Base-by-base conservation (phyloP, 1,139 yeast genomes). In the Candida sp. region DNA sequence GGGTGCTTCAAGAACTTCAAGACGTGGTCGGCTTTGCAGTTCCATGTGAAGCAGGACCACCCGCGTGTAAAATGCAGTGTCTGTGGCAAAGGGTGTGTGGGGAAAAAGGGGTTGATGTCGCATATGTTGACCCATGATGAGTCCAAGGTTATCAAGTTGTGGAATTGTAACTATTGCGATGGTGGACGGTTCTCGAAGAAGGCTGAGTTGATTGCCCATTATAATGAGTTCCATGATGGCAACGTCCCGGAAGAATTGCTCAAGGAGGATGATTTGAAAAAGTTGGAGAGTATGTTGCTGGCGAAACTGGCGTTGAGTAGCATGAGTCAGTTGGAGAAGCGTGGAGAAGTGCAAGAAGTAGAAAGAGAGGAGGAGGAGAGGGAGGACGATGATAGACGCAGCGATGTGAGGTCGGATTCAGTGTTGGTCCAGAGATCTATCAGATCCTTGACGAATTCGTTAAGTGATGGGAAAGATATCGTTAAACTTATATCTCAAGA, bases 1-100 rank as follows among this genome's bases (percentile, higher is more conserved):
- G 85, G 84, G 1, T 88, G 96, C 63, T 76, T 78, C 54, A 66
- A 72, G 52, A 75, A 77, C 49, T 90, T 90, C 67, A 79, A 81
- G 54, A 87, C 90, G 0, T 89, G 96, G 96, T 81, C 91, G 1
- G 88, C 86, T 1, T 72, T 91, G 40, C 94, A 87, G 60, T 67
- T 79, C 7, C 98, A 93, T 67, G 73, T 84, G 48, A 88, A 85
- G 58, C 78, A 83, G 1, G 86, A 80, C 34, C 98, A 92, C 67
- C 93, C 94, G 8, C 84, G 84, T 62, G 61, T 87, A 35, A 76
- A 76, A 46, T 91, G 98, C 70, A 59, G 71, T 1, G 60, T 82
- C 1, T 92, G 98, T 73, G 85, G 84, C 11, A 87, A 84, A 63
- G 84, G 81, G 4, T 88, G 94, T 73, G 86, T 88, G 9, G 96